phyloP scores from a whole-genome alignment of 2,329 filamentous ascomycete genomes.

The Colletotrichum tropicale region DNA sequence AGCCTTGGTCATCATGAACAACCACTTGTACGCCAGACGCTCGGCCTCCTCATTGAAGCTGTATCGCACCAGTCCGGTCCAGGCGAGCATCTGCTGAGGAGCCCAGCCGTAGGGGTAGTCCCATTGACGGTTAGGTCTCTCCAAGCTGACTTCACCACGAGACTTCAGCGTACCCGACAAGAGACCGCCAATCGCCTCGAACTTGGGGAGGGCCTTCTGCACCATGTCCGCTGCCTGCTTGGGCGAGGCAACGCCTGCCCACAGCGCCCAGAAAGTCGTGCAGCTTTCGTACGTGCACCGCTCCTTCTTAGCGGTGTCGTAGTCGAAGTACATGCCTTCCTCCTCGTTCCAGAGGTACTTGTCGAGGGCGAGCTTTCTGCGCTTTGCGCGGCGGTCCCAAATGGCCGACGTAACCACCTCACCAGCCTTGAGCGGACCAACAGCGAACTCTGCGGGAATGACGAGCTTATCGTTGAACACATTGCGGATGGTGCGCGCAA shows the following conservation, averaged over 20 bases:
- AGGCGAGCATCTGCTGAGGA: slow-evolving; percentile 97
- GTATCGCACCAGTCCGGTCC: slow-evolving; percentile 90
- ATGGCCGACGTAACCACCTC: slow-evolving; percentile 80
- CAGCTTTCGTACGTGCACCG: slow-evolving; percentile 86
- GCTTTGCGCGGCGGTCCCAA: slow-evolving; percentile 89
- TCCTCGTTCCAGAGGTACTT: slow-evolving; percentile 93
- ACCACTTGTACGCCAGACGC: slow-evolving; percentile 91
- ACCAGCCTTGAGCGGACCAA: slow-evolving; percentile 67
- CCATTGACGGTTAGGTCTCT: slow-evolving; percentile 95
- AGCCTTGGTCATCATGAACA: slow-evolving; percentile 97
- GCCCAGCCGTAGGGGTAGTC: slow-evolving; percentile 99
- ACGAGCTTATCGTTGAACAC: slow-evolving; percentile 82
- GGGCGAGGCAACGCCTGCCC: slow-evolving; percentile 87
- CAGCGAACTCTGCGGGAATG: slow-evolving; percentile 85
- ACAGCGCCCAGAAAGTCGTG: slow-evolving; percentile 97
- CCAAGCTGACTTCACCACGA: slow-evolving; percentile 77
- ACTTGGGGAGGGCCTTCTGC: slow-evolving; percentile 78
- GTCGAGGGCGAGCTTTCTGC: slow-evolving; percentile 84
- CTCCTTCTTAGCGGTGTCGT: slow-evolving; percentile 82
- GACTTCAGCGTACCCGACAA: slow-evolving; percentile 90
- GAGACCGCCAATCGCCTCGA: slow-evolving; percentile 87
- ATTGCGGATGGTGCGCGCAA: slow-evolving; percentile 82
- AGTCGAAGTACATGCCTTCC: slow-evolving; percentile 97
- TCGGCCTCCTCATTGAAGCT: slow-evolving; percentile 91
- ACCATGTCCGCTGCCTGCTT: slow-evolving; percentile 87